A percentile compares a stretch with the other conserved stretches of the same genome.
Conservation (phyloP, 768 basidiomycete species). For the Rhodocollybia butyracea region DNA sequence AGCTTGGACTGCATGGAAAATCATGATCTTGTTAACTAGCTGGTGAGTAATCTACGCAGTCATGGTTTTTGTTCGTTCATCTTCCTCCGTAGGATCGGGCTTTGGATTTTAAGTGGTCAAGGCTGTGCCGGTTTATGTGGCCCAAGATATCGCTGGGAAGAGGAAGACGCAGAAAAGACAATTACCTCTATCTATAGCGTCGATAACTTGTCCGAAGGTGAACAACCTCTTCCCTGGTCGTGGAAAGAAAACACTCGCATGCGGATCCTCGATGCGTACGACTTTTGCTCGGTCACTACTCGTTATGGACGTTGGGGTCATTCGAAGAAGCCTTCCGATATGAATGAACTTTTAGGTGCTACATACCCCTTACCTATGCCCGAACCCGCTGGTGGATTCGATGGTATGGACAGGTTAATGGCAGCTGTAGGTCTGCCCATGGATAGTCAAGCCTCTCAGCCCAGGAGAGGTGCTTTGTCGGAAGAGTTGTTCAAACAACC, state of each 20-base stretch:
- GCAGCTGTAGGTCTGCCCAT: conserved; percentile 48
- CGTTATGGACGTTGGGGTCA: conserved; percentile 30
- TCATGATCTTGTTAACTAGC: conserved; percentile 63
- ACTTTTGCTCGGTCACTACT: conserved; percentile 60
- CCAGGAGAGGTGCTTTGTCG: conserved; percentile 55
- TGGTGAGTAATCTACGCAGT: conserved; percentile 46
- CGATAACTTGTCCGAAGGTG: conserved; percentile 44
- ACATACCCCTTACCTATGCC: conserved; percentile 12
- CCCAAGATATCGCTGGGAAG: conserved; percentile 82
- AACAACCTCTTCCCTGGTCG: conserved; percentile 63
- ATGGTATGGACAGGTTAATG: conserved; percentile 57
- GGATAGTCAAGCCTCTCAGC: conserved; percentile 40
- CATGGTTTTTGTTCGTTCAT: not conserved
- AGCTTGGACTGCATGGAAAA: conserved; percentile 77
- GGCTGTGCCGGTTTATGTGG: conserved; percentile 82
- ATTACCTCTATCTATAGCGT: conserved; percentile 38
- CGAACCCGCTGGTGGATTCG: conserved; percentile 34
- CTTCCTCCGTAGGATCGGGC: conserved; percentile 51
- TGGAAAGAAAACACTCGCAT: conserved; percentile 73
- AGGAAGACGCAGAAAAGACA: conserved; percentile 66
- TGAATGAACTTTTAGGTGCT: conserved; percentile 20
- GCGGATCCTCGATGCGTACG: conserved; percentile 76
- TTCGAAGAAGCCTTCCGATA: conserved; percentile 26
- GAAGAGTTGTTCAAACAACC: conserved; percentile 61
- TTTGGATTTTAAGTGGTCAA: conserved; percentile 78